These are phyloP conservation scores for Phytopythium aichiense DNA, from an alignment of 352 stramenopile genomes.

Conservation along the genomic window DNA sequence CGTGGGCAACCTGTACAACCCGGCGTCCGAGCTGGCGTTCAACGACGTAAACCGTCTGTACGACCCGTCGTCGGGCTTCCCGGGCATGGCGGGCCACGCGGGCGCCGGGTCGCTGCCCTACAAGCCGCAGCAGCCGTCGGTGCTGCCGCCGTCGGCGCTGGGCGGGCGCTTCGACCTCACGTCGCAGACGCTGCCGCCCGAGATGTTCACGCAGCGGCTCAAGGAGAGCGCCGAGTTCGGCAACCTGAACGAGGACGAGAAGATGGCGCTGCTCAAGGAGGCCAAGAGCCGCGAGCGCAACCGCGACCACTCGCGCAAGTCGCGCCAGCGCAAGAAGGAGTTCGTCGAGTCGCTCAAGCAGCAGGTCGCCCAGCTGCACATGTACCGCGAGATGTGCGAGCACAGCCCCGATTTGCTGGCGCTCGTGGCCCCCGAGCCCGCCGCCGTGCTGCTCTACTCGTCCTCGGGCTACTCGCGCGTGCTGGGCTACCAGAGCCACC, in stretches of 20 bases:
- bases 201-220: conserved; percentile 79
- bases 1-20: conserved; percentile 39
- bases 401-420: conserved; percentile 78
- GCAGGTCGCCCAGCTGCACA: conserved; percentile 76
- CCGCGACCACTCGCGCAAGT: conserved; percentile 94
- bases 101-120: conserved; percentile 25
- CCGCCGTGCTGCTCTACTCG: conserved; percentile 62
- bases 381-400: conserved; percentile 85
- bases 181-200: conserved; percentile 74
- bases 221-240: conserved; percentile 77
- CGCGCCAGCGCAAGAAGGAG: conserved; percentile 92
- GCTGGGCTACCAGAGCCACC: conserved; percentile 73
- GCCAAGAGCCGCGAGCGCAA: conserved; percentile 90
- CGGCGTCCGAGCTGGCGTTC: conserved; percentile 53
- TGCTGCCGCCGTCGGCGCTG: conserved; percentile 3
- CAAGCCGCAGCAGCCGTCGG: conserved; percentile 24
- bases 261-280: conserved; percentile 74
- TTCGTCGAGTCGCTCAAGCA: conserved; percentile 93
- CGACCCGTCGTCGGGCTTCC: conserved; percentile 52
- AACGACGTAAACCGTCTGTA: conserved; percentile 70
- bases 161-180: conserved; percentile 40
- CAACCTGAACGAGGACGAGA: conserved; percentile 80
- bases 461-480: conserved; percentile 65
- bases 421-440: conserved; percentile 59
- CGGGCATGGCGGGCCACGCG: conserved; percentile 8